phyloP scores from a whole-genome alignment of 2,329 filamentous ascomycete genomes.

The Fusarium drepaniforme region DNA sequence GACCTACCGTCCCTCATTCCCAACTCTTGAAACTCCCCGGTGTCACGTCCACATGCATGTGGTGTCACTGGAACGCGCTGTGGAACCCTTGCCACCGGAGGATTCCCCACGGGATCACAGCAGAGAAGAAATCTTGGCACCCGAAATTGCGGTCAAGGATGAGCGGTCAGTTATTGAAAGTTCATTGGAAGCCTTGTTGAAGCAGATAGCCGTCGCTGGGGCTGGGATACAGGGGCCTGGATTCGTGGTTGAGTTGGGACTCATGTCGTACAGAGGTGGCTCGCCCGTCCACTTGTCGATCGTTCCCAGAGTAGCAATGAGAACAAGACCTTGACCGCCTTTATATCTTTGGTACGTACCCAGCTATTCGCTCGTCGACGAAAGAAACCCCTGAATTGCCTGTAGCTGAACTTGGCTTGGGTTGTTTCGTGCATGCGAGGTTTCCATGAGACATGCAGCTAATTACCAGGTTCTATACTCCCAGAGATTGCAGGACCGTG shows the following conservation, averaged over 20 bases:
- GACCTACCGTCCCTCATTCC: not conserved
- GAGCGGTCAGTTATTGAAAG: not conserved
- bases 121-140: not conserved
- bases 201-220: not conserved
- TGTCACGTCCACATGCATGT: not conserved
- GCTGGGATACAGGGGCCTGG: not conserved
- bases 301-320: not conserved
- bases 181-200: not conserved
- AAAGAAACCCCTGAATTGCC: not conserved
- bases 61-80: not conserved
- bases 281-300: not conserved
- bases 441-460: not conserved
- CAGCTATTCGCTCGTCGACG: not conserved
- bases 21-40: not conserved
- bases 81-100: not conserved
- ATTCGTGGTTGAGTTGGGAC: not conserved
- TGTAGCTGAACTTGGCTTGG: too few species aligned
- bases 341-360: too few species aligned
- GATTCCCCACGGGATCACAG: not conserved
- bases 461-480: too few species aligned
- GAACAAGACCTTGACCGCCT: not conserved
- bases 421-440: not conserved
- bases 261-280: not conserved
- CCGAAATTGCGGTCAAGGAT: constrained; percentile 4
- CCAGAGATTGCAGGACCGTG: too few species aligned